These are phyloP conservation scores for Zoysia japonica DNA, from an alignment of 176 grass and related monocot genomes.

Conservation along the genomic window DNA sequence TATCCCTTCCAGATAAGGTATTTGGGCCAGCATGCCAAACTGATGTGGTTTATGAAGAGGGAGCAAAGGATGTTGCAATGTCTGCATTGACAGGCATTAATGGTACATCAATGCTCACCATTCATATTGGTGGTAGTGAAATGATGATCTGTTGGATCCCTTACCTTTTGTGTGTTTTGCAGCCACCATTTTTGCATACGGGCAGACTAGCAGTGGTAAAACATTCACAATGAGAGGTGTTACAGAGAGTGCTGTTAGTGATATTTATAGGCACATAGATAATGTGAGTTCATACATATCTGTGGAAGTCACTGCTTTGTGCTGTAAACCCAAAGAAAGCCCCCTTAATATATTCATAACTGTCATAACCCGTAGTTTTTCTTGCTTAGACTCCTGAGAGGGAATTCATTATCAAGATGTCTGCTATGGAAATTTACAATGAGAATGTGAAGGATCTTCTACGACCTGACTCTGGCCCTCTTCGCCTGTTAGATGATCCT, in stretches of 20 bases:
- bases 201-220: slow-evolving; percentile 98
- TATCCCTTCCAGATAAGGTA: slow-evolving; percentile 52
- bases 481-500: slow-evolving; percentile 95
- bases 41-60: slow-evolving; percentile 79
- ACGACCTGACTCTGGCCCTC: slow-evolving; percentile 75
- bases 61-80: slow-evolving; percentile 80
- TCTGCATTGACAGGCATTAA: slow-evolving; percentile 61
- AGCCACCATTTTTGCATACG: slow-evolving; percentile 87
- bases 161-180: slow-evolving; percentile 46
- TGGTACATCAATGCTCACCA: slow-evolving; percentile 40
- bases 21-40: slow-evolving; percentile 48
- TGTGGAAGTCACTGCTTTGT: slow-evolving; percentile 16
- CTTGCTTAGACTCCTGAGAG: slow-evolving; percentile 73
- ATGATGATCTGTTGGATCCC: not conserved
- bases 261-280: slow-evolving; percentile 69
- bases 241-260: slow-evolving; percentile 79
- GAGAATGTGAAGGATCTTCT: slow-evolving; percentile 95
- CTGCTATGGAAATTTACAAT: slow-evolving; percentile 90
- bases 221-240: slow-evolving; percentile 96
- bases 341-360: slow-evolving; percentile 20
- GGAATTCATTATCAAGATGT: slow-evolving; percentile 61
- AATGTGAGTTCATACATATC: slow-evolving; percentile 50
- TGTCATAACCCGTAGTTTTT: slow-evolving; percentile 25
- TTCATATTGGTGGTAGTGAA: not conserved
- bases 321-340: not conserved